Evolutionary conservation across 23 red algal genomes (phyloP).

Genomic region (Agarophyton chilense): DNA sequence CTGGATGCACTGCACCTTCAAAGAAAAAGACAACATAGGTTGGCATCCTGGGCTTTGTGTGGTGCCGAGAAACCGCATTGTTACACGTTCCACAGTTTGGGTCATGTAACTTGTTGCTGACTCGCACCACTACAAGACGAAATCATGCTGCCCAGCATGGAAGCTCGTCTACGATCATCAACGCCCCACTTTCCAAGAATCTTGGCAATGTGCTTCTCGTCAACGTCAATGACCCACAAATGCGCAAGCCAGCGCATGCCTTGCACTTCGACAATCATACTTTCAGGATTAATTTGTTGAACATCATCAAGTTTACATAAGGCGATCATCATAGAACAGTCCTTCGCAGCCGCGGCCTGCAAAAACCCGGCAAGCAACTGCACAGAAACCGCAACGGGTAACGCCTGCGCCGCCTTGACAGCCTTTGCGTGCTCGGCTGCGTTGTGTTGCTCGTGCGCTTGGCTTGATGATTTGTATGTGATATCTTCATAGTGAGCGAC

Average conservation of each 20-base stretch:
- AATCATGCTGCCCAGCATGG: slow-evolving; percentile 20
- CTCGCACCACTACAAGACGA: slow-evolving; percentile 9
- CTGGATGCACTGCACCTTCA: no score
- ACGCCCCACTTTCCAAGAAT: slow-evolving; percentile 52
- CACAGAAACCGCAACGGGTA: not conserved
- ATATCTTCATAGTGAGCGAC: not conserved
- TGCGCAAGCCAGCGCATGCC: slow-evolving; percentile 8
- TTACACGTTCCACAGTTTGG: no score
- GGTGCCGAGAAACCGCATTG: no score
- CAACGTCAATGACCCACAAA: slow-evolving; percentile 52
- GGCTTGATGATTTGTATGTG: slow-evolving; percentile 15
- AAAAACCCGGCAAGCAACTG: slow-evolving; percentile 42
- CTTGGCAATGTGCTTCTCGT: slow-evolving; percentile 45
- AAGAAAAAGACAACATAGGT: no score
- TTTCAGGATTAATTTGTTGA: not conserved
- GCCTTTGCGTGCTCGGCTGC: slow-evolving; percentile 24
- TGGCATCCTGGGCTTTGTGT: no score
- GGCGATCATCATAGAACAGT: slow-evolving; percentile 60
- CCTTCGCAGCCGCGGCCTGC: slow-evolving; percentile 53
- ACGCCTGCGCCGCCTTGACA: not conserved
- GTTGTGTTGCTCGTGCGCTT: slow-evolving; percentile 24
- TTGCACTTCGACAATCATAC: slow-evolving; percentile 11
- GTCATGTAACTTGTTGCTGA: not conserved
- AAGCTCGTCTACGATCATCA: slow-evolving; percentile 25
- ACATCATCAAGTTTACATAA: slow-evolving; percentile 27